Conservation (phyloP, 2,329 filamentous ascomycete genomes). For the Penicillium digitatum region DNA sequence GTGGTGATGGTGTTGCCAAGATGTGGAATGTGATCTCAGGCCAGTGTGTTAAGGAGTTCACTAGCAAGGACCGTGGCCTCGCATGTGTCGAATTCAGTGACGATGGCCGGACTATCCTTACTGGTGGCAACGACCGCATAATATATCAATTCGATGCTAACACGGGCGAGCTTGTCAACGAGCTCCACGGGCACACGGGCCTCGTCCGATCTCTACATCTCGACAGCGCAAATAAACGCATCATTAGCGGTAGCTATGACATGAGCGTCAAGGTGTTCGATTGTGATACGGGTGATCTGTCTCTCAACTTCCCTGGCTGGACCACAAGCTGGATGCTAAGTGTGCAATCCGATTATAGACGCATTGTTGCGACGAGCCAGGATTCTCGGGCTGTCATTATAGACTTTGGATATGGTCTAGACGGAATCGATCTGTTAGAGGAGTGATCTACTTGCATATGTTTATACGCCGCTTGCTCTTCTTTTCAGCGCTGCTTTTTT, state of each 20-base stretch:
- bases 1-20: slow-evolving; percentile 87
- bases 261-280: slow-evolving; percentile 94
- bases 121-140: slow-evolving; percentile 89
- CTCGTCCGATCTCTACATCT: slow-evolving; percentile 88
- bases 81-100: slow-evolving; percentile 96
- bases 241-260: slow-evolving; percentile 92
- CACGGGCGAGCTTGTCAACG: slow-evolving; percentile 76
- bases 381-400: slow-evolving; percentile 88
- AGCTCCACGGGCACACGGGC: slow-evolving; percentile 76
- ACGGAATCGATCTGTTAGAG: slow-evolving; percentile 52
- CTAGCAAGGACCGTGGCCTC: slow-evolving; percentile 84
- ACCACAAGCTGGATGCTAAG: slow-evolving; percentile 95
- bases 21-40: slow-evolving; percentile 93
- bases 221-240: slow-evolving; percentile 77
- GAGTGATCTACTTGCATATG: slow-evolving; percentile 26
- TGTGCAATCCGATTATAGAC: slow-evolving; percentile 90
- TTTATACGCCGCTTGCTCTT: slow-evolving; percentile 11
- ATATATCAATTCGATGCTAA: slow-evolving; percentile 96
- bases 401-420: slow-evolving; percentile 71
- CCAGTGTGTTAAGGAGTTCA: slow-evolving; percentile 83
- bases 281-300: slow-evolving; percentile 70
- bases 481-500: slow-evolving; percentile 17
- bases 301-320: slow-evolving; percentile 88
- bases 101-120: slow-evolving; percentile 88
- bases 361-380: slow-evolving; percentile 92